Conservation (phyloP, 75 land plant genomes). For the Ceratopteris richardii region DNA sequence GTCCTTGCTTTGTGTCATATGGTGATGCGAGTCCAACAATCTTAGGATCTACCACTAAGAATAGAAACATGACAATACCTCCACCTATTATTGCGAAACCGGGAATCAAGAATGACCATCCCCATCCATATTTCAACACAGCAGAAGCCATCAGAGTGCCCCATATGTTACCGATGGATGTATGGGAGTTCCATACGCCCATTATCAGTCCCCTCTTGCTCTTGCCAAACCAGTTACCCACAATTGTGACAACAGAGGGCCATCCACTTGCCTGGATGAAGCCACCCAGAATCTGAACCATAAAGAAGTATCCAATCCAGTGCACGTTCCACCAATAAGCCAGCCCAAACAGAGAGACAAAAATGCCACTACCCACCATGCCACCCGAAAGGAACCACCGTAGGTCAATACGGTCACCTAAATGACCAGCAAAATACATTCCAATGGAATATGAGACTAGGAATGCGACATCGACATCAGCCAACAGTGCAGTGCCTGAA, state of each 20-base stretch:
- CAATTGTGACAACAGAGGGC: constrained; percentile 32
- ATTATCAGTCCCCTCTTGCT: constrained; percentile 27
- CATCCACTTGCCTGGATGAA: constrained; percentile 32
- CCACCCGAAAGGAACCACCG: constrained; percentile 45
- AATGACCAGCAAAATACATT: constrained; percentile 68
- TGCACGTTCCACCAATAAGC: constrained; percentile 56
- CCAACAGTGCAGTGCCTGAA: constrained; percentile 47
- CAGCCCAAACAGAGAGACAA: constrained; percentile 56
- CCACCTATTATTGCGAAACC: constrained; percentile 10
- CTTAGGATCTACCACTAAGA: constrained; percentile 25
- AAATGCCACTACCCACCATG: constrained; percentile 56
- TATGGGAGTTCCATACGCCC: constrained; percentile 38
- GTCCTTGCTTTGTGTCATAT: background rate
- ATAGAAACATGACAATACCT: constrained; percentile 16
- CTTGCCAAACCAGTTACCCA: constrained; percentile 36
- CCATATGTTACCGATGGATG: constrained; percentile 27
- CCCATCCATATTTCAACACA: constrained; percentile 29
- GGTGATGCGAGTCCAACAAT: constrained; percentile 24
- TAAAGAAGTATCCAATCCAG: constrained; percentile 47
- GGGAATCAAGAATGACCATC: constrained; percentile 32
- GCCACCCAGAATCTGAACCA: constrained; percentile 25
- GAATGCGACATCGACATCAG: constrained; percentile 60
- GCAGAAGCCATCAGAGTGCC: constrained; percentile 27
- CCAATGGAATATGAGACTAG: constrained; percentile 58
- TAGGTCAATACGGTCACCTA: constrained; percentile 50